Conservation (phyloP, 805 yeast species). For the Sungouiozyma ichnusensis region DNA sequence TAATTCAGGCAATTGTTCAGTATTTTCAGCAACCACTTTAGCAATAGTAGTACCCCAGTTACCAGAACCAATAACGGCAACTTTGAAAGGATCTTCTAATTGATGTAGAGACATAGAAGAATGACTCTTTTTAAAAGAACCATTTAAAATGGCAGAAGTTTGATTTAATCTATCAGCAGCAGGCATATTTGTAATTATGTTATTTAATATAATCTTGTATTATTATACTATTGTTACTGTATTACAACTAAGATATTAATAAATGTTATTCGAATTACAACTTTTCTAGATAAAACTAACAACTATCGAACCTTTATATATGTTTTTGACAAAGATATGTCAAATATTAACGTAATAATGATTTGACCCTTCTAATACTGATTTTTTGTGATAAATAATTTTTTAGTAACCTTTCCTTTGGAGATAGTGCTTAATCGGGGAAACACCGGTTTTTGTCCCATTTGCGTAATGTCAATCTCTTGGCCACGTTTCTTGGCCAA, state of each 20-base stretch:
- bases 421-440: neutral
- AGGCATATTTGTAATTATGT: slow-evolving; percentile 11
- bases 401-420: neutral
- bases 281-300: neutral
- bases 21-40: slow-evolving; percentile 85
- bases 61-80: slow-evolving; percentile 87
- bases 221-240: neutral
- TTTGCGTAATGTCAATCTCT: neutral
- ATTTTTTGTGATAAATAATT: neutral
- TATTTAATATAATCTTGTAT: neutral
- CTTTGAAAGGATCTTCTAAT: slow-evolving; percentile 36
- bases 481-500: neutral
- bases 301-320: neutral
- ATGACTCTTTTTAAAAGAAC: slow-evolving; percentile 13
- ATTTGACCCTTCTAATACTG: neutral
- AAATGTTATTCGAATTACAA: too few relatives aligned
- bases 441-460: neutral
- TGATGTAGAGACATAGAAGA: slow-evolving; percentile 7
- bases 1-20: slow-evolving; percentile 56
- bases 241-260: too few relatives aligned
- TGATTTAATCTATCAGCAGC: slow-evolving; percentile 26
- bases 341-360: neutral
- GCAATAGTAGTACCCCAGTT: slow-evolving; percentile 98
- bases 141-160: slow-evolving; percentile 21
- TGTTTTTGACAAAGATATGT: neutral